Conservation (phyloP, 768 basidiomycete species). For the Suillus cothurnatus region DNA sequence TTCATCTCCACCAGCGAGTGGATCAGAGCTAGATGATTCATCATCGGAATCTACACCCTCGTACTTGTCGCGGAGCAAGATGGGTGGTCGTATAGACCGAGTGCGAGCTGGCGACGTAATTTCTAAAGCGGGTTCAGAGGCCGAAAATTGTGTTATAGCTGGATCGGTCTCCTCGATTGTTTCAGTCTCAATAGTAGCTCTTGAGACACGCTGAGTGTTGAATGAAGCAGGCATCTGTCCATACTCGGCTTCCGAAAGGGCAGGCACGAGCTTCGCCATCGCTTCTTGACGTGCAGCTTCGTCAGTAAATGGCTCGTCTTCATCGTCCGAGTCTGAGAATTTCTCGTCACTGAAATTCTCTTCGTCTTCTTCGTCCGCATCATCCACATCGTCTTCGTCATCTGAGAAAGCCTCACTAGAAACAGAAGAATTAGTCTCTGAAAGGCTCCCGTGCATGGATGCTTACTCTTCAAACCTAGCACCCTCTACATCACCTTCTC, state of each 20-base stretch:
- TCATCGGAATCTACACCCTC: conserved; percentile 96
- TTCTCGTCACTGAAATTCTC: conserved; percentile 47
- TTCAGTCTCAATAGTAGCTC: conserved; percentile 46
- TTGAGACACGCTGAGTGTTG: conserved; percentile 70
- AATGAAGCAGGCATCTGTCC: conserved; percentile 82
- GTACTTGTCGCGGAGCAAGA: conserved; percentile 80
- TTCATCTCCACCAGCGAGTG: conserved; percentile 38
- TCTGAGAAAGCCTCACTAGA: conserved; percentile 71
- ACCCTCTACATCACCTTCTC: conserved; percentile 86
- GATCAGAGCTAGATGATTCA: conserved; percentile 70
- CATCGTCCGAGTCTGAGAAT: conserved; percentile 46
- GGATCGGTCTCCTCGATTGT: conserved; percentile 30
- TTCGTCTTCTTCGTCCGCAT: conserved; percentile 32
- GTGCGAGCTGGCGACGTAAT: conserved; percentile 23
- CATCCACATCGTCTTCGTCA: conserved; percentile 52
- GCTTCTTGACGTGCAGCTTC: conserved; percentile 55
- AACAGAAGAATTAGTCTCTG: conserved; percentile 11
- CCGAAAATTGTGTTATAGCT: conserved; percentile 5
- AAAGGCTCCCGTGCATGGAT: conserved; percentile 3
- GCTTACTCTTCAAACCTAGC: conserved; percentile 90
- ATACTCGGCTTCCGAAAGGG: conserved; percentile 81
- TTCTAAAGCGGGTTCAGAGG: conserved; percentile 10
- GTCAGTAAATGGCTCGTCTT: conserved; percentile 29
- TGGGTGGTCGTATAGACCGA: conserved; percentile 71
- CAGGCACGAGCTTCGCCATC: conserved; percentile 82